Evolutionary conservation across 305 asterid species (phyloP), one percentile per base, ranked within the genome.

Genomic region (Ajuga reptans): DNA sequence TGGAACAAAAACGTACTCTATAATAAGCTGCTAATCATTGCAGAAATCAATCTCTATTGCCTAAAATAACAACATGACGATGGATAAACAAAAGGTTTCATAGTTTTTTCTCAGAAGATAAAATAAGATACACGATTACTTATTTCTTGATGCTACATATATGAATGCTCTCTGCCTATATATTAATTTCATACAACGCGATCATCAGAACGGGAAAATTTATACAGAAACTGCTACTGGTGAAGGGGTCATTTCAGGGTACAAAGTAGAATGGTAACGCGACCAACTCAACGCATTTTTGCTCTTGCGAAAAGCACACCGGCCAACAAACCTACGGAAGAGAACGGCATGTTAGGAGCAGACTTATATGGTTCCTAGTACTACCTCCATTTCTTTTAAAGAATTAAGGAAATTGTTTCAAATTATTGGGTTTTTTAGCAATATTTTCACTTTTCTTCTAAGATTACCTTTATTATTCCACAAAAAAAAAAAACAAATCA

Each of bases 221-320:
- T 27, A n/a, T 31, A 31, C 36, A 31, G 36, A 31, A 31, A 31
- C 36, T 31, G 4, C 36, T 18, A 37, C 51, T 34, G 52, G 7
- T 46, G 9, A 34, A 47, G 14, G 50, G 37, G 12, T 0, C 2
- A 55, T 55, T 68, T 37, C 45, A 53, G 29, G 18, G 16, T 36
- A 39, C 9, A 58, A 59, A 54, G 36, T 31, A 59, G 15, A 16
- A 9, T 9, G 60, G 39, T 45, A 31, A 37, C 50, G 51, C 11
- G 49, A 63, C 65, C 80, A 87, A 80, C 63, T 67, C 80, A 87
- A 61, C 85, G 84, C 89, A 92, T 86, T 78, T 92, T 92, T 46
- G 98, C 97, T 81, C 79, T 79, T 10, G 97, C 97, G 27, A 92
- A 92, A 45, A 92, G 74, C 72, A 92, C 97, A 73, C 98, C 97